Base-by-base conservation (phyloP, 148 eudicot genomes). In the Rhododendron griersonianum region DNA sequence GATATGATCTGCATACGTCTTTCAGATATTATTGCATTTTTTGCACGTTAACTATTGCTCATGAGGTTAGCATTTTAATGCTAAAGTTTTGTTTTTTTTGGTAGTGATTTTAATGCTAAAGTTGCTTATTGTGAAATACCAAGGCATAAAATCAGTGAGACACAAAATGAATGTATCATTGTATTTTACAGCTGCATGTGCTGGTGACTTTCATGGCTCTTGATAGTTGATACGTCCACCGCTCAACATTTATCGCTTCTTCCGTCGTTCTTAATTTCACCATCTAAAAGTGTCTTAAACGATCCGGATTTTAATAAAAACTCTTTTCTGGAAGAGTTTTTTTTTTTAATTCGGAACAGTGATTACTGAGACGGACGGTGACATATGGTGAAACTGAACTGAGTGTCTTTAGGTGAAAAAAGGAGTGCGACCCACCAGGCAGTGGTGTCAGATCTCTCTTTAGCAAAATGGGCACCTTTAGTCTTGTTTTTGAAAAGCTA, bases 361-460 rank as follows among this genome's bases (percentile, higher is more conserved):
- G 44, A 5, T 41, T 39, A 39, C 0, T 0, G 0, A 39, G 5
- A 39, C 41, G 0, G 5, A 39, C 41, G 5, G 5, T 39, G 41
- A 39, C 0, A 37, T 3, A 37, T 37, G 1, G 7, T 5, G 44
- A 41, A 41, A 41, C 0, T 41, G 0, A 41, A 41, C 0, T 0
- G 44, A 41, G 44, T 7, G 44, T 41, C 44, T 41, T 41, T 41
- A 41, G 9, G 28, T 61, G 67, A 7, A 59, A 51, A 59, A 59
- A 59, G 71, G 71, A 2, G 71, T 2, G 13, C n/a, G 71, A 63
- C 71, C 71, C 71, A 63, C 71, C 21, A 8, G 65, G 83, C 65
- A 53, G 67, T 81, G 83, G 83, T 53, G 65, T 81, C 67, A 81
- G 83, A 30, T 81, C 44, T 16, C 83, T 53, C 61, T 55, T 47